A percentile compares a stretch with the other conserved stretches of the same genome.
Evolutionary conservation across 768 basidiomycete species (phyloP).

Genomic region (Leccinum ochraceum): DNA sequence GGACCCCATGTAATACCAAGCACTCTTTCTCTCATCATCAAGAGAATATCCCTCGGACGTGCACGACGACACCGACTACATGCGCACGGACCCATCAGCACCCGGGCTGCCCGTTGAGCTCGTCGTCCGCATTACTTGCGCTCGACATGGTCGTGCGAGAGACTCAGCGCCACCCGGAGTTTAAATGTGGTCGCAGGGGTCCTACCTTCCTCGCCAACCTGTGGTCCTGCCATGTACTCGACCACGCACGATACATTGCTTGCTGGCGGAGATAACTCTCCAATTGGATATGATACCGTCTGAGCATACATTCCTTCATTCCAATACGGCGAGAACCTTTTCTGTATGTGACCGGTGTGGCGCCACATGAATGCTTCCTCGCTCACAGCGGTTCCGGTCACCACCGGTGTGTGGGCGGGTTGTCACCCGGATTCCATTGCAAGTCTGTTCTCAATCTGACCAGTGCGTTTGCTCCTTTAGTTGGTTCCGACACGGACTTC

Average conservation of each 20-base stretch:
- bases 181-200: conserved; percentile 34
- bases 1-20: conserved; percentile 25
- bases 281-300: no score
- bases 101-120: background rate
- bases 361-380: conserved; percentile 6
- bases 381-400: conserved; percentile 15
- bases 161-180: conserved; percentile 27
- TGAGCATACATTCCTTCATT: background rate
- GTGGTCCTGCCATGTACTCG: no score
- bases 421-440: background rate
- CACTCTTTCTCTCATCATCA: background rate
- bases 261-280: background rate
- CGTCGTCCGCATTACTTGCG: background rate
- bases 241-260: no score
- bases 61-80: conserved; percentile 4
- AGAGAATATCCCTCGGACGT: background rate
- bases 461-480: background rate
- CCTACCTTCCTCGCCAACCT: conserved; percentile 8
- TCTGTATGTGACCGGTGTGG: background rate
- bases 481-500: background rate
- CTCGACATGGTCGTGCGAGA: conserved; percentile 3
- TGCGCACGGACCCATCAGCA: background rate
- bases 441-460: background rate
- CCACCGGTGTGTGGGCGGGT: conserved; percentile 12
- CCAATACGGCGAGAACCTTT: background rate